A percentile compares a stretch with the other conserved stretches of the same genome.
phyloP scores from a whole-genome alignment of 768 basidiomycete genomes.

The Russula sp. region DNA sequence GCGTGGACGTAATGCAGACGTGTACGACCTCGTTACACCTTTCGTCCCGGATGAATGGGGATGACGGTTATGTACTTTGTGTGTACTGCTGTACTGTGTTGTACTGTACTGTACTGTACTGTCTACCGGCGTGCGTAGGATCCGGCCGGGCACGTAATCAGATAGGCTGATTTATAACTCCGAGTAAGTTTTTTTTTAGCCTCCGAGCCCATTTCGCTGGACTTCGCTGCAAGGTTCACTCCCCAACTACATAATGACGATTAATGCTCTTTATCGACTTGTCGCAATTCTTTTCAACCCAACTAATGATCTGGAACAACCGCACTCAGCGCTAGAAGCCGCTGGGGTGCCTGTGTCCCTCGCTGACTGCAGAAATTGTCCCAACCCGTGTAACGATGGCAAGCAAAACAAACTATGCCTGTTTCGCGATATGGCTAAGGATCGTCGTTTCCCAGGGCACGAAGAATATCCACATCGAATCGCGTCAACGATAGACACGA shows the following conservation, averaged over 20 bases:
- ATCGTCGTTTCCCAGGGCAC: constrained; percentile 43
- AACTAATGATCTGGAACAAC: constrained; percentile 14
- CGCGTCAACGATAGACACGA: constrained; percentile 58
- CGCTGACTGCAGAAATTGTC: constrained; percentile 28
- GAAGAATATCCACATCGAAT: constrained; percentile 69
- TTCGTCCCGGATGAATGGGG: constrained; percentile 76
- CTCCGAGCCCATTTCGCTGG: no score
- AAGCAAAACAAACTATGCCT: constrained; percentile 12
- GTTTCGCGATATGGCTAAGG: not conserved
- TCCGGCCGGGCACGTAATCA: not conserved
- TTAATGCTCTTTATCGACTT: constrained; percentile 17
- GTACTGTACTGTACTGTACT: not conserved
- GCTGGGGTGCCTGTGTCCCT: constrained; percentile 27
- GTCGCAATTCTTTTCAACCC: constrained; percentile 18
- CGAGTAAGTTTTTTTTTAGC: not conserved
- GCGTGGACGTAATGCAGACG: constrained; percentile 65
- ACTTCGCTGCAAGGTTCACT: no score
- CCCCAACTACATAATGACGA: constrained; percentile 2
- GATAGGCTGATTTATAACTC: not conserved
- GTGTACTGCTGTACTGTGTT: not conserved
- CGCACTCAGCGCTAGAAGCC: constrained; percentile 19
- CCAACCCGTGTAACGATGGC: constrained; percentile 32
- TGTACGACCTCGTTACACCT: constrained; percentile 76
- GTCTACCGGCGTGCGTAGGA: no score
- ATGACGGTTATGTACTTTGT: constrained; percentile 27